These are phyloP conservation scores for Lignosus rhinocerotis DNA, from an alignment of 1,284 basidiomycete genomes.

Conservation along the genomic window DNA sequence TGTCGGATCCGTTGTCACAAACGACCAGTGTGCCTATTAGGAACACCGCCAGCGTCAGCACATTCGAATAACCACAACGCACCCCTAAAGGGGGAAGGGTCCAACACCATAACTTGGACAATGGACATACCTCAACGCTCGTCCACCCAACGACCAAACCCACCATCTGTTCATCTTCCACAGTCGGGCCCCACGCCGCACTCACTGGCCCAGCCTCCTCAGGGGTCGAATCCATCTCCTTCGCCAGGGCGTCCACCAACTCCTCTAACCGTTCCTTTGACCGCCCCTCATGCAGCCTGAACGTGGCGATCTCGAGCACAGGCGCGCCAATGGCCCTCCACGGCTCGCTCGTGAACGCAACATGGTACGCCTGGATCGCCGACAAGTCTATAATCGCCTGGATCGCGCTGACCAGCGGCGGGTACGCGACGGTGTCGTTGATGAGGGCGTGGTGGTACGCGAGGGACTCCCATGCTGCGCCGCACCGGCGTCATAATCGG, in stretches of 20 bases:
- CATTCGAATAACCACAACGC: neutral
- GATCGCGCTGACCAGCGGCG: conserved; percentile 8
- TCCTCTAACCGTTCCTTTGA: conserved; percentile 9
- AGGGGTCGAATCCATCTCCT: conserved; percentile 4
- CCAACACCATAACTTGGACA: neutral
- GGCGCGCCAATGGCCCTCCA: conserved; percentile 14
- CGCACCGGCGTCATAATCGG: too few relatives aligned
- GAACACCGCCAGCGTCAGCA: neutral
- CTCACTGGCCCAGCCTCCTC: conserved; percentile 11
- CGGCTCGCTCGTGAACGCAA: conserved; percentile 19
- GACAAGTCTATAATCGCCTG: conserved; percentile 3
- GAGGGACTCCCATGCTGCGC: conserved; percentile 24
- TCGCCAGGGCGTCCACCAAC: conserved; percentile 5
- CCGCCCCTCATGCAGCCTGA: conserved; percentile 10
- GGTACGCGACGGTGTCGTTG: conserved; percentile 17
- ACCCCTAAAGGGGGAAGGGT: too few relatives aligned
- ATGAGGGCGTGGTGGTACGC: conserved; percentile 19
- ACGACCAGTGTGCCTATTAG: conserved; percentile 16
- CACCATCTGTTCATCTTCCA: conserved; percentile 17
- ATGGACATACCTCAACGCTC: conserved; percentile 21
- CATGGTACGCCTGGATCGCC: conserved; percentile 13
- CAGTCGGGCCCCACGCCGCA: conserved; percentile 21
- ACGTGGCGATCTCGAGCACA: conserved; percentile 17
- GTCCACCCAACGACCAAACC: conserved; percentile 23
- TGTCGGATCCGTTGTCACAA: conserved; percentile 12